These are phyloP conservation scores for Casuarina equisetifolia DNA, from an alignment of 306 rosid species.

Conservation along the genomic window DNA sequence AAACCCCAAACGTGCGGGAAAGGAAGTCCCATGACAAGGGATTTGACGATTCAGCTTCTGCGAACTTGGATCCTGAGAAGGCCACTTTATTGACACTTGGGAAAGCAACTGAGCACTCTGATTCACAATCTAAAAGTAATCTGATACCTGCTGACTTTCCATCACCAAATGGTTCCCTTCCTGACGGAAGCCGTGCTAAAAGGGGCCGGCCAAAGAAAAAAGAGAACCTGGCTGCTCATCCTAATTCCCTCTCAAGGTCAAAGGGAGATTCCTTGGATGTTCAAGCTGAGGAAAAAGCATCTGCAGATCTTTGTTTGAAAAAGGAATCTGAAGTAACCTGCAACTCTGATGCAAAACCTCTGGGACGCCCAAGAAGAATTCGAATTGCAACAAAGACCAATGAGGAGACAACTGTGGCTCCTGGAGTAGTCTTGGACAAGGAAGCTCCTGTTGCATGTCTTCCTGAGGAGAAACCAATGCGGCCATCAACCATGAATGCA, in stretches of 20 bases:
- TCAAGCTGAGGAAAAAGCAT: slow-evolving; percentile 29
- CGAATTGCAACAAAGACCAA: slow-evolving; percentile 23
- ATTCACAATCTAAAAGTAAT: slow-evolving; percentile 31
- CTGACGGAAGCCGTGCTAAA: slow-evolving; percentile 27
- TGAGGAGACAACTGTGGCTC: slow-evolving; percentile 31
- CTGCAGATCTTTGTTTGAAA: slow-evolving; percentile 15
- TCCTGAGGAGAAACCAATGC: slow-evolving; percentile 30
- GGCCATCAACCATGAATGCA: slow-evolving; percentile 28
- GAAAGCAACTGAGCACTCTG: slow-evolving; percentile 21
- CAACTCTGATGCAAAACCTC: slow-evolving; percentile 23
- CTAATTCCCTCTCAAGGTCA: slow-evolving; percentile 23
- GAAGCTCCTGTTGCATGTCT: slow-evolving; percentile 27
- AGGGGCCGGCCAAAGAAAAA: slow-evolving; percentile 45
- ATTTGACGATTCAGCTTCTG: slow-evolving; percentile 25
- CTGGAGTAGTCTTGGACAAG: slow-evolving; percentile 25
- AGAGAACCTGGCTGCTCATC: slow-evolving; percentile 17
- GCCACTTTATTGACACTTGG: slow-evolving; percentile 19
- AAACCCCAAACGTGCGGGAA: slow-evolving; percentile 25
- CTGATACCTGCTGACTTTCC: slow-evolving; percentile 24
- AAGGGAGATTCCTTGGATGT: slow-evolving; percentile 28
- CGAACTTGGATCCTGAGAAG: slow-evolving; percentile 22
- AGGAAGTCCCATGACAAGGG: slow-evolving; percentile 31
- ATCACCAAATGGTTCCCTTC: slow-evolving; percentile 9
- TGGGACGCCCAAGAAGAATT: slow-evolving; percentile 19
- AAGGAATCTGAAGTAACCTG: slow-evolving; percentile 34